Conservation (phyloP, 2,329 filamentous ascomycete species). For the Penicillium sp. region DNA sequence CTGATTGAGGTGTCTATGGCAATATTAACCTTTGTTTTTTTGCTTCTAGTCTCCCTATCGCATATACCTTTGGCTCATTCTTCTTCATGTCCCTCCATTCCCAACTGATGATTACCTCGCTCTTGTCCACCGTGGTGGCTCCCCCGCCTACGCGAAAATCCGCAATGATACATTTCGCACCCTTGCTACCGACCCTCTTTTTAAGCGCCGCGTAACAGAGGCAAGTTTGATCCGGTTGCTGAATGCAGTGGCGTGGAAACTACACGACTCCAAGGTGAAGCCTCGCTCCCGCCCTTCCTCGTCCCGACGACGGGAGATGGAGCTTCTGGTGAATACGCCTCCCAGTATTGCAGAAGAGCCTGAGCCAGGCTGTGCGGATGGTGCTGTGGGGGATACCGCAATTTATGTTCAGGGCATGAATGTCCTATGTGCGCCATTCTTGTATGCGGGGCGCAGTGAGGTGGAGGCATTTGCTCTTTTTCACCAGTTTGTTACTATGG, state of each 20-base stretch:
- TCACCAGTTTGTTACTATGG: conserved; percentile 76
- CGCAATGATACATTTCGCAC: conserved; percentile 98
- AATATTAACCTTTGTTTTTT: conserved; percentile 7
- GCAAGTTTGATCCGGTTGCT: conserved; percentile 89
- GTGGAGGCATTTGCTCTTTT: conserved; percentile 92
- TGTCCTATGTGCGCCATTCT: conserved; percentile 88
- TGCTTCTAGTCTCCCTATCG: conserved; percentile 71
- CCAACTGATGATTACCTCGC: conserved; percentile 83
- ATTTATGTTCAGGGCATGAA: conserved; percentile 99
- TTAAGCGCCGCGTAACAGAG: conserved; percentile 90
- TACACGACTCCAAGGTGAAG: conserved; percentile 68
- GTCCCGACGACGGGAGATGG: conserved; percentile 46
- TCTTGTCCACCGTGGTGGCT: conserved; percentile 87
- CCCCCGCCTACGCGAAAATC: conserved; percentile 93
- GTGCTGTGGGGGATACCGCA: conserved; percentile 56
- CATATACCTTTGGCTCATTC: conserved; percentile 93
- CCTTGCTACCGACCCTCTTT: conserved; percentile 92
- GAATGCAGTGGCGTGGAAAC: conserved; percentile 90
- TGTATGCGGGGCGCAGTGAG: conserved; percentile 91
- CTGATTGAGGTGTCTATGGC: background rate
- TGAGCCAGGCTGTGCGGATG: conserved; percentile 12
- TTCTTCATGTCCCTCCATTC: conserved; percentile 81
- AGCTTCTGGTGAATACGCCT: conserved; percentile 37
- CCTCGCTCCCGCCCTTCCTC: conserved; percentile 39
- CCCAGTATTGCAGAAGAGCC: conserved; percentile 39